Evolutionary conservation across 1,284 basidiomycete species (phyloP).

Genomic region (Apiotrichum laibachii): DNA sequence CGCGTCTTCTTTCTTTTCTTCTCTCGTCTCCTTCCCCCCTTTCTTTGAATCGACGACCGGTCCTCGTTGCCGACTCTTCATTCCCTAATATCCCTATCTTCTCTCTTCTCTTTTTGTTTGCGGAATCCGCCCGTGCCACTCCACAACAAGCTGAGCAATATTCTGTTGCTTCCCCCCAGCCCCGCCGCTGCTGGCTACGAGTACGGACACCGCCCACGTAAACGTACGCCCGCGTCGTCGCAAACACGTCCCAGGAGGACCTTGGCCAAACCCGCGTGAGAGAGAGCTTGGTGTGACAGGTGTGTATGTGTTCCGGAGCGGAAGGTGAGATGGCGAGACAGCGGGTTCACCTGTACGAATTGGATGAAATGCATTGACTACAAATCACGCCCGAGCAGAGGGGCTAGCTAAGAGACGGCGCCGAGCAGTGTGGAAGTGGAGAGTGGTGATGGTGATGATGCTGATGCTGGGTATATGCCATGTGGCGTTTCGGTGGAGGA

Average conservation of each 20-base stretch:
- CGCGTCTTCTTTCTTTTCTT: too few species aligned
- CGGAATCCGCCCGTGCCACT: constrained; percentile 2
- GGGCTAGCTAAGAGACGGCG: too few species aligned
- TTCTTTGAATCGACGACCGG: constrained; percentile 6
- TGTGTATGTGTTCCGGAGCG: constrained; percentile 3
- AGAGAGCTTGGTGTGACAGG: background rate
- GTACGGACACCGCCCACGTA: too few species aligned
- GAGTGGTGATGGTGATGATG: constrained; percentile 5
- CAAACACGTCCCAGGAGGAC: constrained; percentile 5
- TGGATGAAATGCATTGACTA: constrained; percentile 31
- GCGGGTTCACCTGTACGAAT: constrained; percentile 28
- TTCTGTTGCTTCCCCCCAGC: too few species aligned
- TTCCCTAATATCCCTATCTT: constrained; percentile 11
- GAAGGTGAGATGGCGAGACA: constrained; percentile 13
- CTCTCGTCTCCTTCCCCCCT: too few species aligned
- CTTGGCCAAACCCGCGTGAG: background rate
- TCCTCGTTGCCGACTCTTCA: constrained; percentile 6
- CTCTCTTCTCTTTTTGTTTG: constrained; percentile 2
- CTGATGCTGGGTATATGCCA: constrained; percentile 7
- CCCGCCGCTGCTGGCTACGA: too few species aligned
- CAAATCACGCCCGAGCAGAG: constrained; percentile 3
- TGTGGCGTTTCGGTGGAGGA: background rate
- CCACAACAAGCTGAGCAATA: too few species aligned
- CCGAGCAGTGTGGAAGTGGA: background rate
- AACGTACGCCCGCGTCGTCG: background rate